A percentile compares a stretch with the other conserved stretches of the same genome.
These are phyloP conservation scores for Hawksworthiomyces lignivorus DNA, from an alignment of 2,329 filamentous ascomycete species.

Conservation along the genomic window DNA sequence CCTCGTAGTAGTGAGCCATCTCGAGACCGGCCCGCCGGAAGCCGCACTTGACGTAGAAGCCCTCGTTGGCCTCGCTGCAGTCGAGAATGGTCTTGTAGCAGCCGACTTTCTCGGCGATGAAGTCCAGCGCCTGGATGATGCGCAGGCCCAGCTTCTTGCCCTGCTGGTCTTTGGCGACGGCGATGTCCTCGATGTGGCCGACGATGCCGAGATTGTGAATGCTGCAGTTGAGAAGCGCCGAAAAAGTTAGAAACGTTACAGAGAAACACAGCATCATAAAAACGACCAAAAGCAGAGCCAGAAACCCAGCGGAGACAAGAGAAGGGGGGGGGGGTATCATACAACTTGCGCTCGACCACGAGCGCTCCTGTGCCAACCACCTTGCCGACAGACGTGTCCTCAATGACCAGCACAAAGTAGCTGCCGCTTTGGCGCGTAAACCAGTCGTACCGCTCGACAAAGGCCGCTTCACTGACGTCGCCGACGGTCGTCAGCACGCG, in stretches of 20 bases:
- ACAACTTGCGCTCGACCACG: slow-evolving; percentile 93
- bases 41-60: slow-evolving; percentile 97
- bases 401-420: slow-evolving; percentile 83
- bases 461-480: slow-evolving; percentile 68
- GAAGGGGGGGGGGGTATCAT: slow-evolving; percentile 27
- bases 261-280: not conserved
- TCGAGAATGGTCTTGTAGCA: slow-evolving; percentile 98
- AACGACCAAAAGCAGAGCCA: too few relatives aligned
- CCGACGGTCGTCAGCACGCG: slow-evolving; percentile 89
- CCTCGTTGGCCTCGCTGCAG: slow-evolving; percentile 92
- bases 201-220: slow-evolving; percentile 77
- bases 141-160: slow-evolving; percentile 92
- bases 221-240: slow-evolving; percentile 34
- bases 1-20: slow-evolving; percentile 93
- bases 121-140: slow-evolving; percentile 90
- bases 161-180: slow-evolving; percentile 89
- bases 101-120: slow-evolving; percentile 76
- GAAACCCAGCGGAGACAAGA: too few relatives aligned
- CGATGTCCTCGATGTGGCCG: slow-evolving; percentile 97
- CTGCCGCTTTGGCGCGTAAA: slow-evolving; percentile 64
- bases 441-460: slow-evolving; percentile 74
- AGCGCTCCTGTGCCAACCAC: slow-evolving; percentile 89
- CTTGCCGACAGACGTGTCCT: slow-evolving; percentile 53
- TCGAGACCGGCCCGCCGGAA: slow-evolving; percentile 87
- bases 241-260: not conserved